Evolutionary conservation across 257 asterid genomes (phyloP).

Genomic region (Nicotiana paniculata): DNA sequence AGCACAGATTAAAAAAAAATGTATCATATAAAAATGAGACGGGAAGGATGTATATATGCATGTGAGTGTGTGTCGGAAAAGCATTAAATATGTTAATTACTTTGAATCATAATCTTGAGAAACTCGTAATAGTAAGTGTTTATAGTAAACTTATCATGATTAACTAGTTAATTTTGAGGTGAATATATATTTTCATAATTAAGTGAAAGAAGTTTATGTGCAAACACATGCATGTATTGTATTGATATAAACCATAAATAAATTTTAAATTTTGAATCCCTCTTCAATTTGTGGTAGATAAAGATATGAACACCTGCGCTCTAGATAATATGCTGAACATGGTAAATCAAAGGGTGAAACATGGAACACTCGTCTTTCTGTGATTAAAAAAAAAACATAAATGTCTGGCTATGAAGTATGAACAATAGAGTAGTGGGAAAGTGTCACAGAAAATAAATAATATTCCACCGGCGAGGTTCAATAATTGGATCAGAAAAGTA

Average conservation of each 20-base stretch:
- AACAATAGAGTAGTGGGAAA: not conserved
- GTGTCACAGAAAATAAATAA: not conserved
- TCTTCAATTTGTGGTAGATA: too few species aligned
- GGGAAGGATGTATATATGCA: too few species aligned
- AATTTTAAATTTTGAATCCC: too few species aligned
- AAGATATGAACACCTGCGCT: not conserved
- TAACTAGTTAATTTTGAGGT: not conserved
- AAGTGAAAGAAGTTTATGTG: not conserved
- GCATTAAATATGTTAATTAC: not conserved
- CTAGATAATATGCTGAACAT: not conserved
- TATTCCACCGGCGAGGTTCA: slow-evolving; percentile 1
- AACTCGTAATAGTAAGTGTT: not conserved
- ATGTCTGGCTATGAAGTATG: not conserved
- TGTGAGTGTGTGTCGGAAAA: not conserved
- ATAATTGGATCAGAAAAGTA: not conserved
- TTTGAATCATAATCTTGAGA: not conserved
- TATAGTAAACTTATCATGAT: not conserved
- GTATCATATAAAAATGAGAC: too few species aligned
- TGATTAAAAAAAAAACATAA: not conserved
- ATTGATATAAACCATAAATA: too few species aligned
- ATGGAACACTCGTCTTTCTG: slow-evolving; percentile 1
- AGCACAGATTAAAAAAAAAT: too few species aligned
- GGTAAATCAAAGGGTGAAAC: not conserved
- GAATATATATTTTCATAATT: too few species aligned
- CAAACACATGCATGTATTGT: too few species aligned